These are phyloP conservation scores for Haplographium delicatum DNA, from an alignment of 495 filamentous ascomycete genomes.

Conservation along the genomic window DNA sequence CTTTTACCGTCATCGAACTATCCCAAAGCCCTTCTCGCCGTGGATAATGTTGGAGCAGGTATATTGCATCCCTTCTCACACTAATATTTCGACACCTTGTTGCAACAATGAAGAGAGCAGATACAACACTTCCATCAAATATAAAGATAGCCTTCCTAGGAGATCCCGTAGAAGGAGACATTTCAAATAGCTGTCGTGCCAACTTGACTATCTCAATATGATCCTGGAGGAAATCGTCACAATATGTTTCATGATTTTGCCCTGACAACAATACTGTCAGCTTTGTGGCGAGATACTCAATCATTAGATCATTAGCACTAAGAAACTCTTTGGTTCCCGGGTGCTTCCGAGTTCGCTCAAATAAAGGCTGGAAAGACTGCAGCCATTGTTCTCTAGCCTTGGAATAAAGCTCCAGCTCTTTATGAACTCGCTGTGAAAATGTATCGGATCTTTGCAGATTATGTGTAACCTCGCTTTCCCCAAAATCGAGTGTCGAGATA, in stretches of 20 bases:
- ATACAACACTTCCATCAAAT: conserved; percentile 48
- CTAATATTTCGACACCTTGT: conserved; percentile 53
- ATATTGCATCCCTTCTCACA: conserved; percentile 51
- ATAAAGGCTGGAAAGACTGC: neutral
- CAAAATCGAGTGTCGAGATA: neutral
- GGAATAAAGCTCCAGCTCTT: neutral
- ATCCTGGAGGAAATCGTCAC: neutral
- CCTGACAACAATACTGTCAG: neutral
- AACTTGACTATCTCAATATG: neutral
- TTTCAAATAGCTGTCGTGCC: neutral
- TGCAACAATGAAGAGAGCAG: conserved; percentile 50
- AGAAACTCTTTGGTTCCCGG: neutral
- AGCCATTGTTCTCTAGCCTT: neutral
- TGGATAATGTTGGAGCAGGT: conserved; percentile 44
- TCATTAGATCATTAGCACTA: neutral
- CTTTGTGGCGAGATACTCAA: neutral
- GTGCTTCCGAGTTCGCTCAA: neutral
- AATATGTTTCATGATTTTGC: neutral
- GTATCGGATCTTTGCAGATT: neutral
- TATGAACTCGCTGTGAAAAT: neutral
- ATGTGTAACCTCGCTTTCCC: neutral
- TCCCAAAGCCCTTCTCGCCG: conserved; percentile 62
- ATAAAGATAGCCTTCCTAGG: conserved; percentile 20
- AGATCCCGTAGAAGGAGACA: neutral
- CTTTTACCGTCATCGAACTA: conserved; percentile 47